Percentiles rank a stretch among this genome's conserved stretches.
Evolutionary conservation across 2,329 filamentous ascomycete genomes (phyloP).

Genomic region (Byssothecium circinans): DNA sequence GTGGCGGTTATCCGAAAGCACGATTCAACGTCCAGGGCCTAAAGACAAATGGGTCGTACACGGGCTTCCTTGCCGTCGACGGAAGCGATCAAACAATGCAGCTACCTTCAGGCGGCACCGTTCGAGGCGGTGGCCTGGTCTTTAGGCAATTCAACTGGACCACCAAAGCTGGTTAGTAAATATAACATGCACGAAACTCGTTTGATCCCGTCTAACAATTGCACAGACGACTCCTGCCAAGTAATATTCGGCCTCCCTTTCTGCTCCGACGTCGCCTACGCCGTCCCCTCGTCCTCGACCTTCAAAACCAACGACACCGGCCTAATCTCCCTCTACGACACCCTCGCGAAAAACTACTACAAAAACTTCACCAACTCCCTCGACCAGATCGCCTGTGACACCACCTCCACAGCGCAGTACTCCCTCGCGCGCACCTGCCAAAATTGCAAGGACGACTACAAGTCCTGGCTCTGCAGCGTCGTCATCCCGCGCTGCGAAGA

Average conservation of each 20-base stretch:
- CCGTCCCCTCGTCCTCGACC: conserved; percentile 77
- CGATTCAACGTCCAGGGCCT: conserved; percentile 84
- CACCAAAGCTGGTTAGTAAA: conserved; percentile 75
- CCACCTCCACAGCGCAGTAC: conserved; percentile 71
- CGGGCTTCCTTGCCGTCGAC: conserved; percentile 69
- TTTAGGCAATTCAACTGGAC: conserved; percentile 72
- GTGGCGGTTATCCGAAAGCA: conserved; percentile 68
- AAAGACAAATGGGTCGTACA: conserved; percentile 70
- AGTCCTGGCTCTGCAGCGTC: conserved; percentile 91
- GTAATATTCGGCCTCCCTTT: conserved; percentile 86
- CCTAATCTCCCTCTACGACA: conserved; percentile 76
- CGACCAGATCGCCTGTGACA: conserved; percentile 83
- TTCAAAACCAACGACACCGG: conserved; percentile 61
- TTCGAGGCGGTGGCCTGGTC: conserved; percentile 75
- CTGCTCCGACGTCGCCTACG: conserved; percentile 85
- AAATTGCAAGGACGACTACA: conserved; percentile 81
- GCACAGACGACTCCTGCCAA: conserved; percentile 75
- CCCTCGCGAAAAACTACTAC: conserved; percentile 69
- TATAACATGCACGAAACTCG: not conserved
- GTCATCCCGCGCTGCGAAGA: conserved; percentile 91
- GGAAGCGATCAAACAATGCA: conserved; percentile 58
- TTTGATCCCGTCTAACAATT: conserved; percentile 1
- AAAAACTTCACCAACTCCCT: conserved; percentile 78
- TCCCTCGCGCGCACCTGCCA: conserved; percentile 76
- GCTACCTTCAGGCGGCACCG: conserved; percentile 36